A percentile compares a stretch with the other conserved stretches of the same genome.
phyloP scores from a whole-genome alignment of 768 basidiomycete genomes.

The Gelatoporia subvermispora region DNA sequence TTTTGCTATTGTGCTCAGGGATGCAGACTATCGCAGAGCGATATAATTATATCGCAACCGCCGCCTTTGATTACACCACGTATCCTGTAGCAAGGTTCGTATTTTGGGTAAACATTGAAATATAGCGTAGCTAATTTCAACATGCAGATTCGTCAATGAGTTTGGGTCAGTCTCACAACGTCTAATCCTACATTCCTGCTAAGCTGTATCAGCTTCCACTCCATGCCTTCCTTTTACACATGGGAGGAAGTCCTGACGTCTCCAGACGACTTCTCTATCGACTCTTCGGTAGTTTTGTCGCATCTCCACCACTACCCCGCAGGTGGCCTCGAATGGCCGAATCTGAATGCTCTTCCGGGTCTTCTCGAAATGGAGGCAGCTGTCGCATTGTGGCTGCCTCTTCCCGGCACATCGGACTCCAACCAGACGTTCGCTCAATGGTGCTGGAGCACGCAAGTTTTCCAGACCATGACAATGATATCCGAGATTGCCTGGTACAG shows the following conservation, averaged over 20 bases:
- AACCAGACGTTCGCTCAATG: constrained; percentile 61
- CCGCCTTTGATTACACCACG: constrained; percentile 49
- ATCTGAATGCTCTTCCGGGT: constrained; percentile 49
- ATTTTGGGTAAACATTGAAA: not conserved
- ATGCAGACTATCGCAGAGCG: constrained; percentile 32
- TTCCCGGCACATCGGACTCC: constrained; percentile 40
- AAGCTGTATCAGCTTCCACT: constrained; percentile 42
- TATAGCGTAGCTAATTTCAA: not conserved
- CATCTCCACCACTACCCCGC: constrained; percentile 55
- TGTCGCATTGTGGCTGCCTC: constrained; percentile 53
- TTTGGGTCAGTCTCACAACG: constrained; percentile 36
- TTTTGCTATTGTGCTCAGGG: not conserved
- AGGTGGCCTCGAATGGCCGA: constrained; percentile 46
- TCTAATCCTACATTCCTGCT: not conserved
- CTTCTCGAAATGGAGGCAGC: constrained; percentile 48
- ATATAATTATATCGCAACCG: constrained; percentile 49
- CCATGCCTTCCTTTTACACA: constrained; percentile 57
- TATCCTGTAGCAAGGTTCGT: constrained; percentile 44
- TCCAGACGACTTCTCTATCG: constrained; percentile 50
- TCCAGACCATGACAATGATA: constrained; percentile 56
- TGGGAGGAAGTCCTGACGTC: constrained; percentile 53
- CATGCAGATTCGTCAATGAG: constrained; percentile 50
- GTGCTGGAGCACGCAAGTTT: constrained; percentile 62
- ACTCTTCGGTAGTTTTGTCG: constrained; percentile 51
- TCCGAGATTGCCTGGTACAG: constrained; percentile 57